Evolutionary conservation across 1,284 basidiomycete species (phyloP).

Genomic region (Papiliotrema flavescens): DNA sequence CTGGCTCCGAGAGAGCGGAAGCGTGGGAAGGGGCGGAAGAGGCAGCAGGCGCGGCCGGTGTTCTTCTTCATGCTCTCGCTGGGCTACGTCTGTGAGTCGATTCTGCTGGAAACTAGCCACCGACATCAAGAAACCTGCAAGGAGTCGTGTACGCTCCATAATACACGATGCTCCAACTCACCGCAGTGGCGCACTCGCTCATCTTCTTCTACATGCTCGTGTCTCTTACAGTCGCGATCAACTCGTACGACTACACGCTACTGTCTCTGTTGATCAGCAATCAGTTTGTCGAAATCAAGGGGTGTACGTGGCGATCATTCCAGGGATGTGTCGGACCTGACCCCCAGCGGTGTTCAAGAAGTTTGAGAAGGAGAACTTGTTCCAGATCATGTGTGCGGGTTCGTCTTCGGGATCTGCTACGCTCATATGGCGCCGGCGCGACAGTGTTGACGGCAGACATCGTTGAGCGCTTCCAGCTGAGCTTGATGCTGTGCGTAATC

Average conservation of each 20-base stretch:
- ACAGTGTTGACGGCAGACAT: conserved; percentile 64
- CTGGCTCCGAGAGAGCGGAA: conserved; percentile 54
- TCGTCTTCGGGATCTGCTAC: conserved; percentile 13
- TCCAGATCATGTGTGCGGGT: conserved; percentile 97
- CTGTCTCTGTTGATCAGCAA: conserved; percentile 93
- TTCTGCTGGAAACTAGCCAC: too few species aligned
- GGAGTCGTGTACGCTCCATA: too few species aligned
- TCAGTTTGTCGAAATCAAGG: conserved; percentile 99
- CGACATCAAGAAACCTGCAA: too few species aligned
- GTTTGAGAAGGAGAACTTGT: conserved; percentile 99
- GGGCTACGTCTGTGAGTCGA: conserved; percentile 72
- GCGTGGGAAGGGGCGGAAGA: conserved; percentile 39
- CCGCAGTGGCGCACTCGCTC: conserved; percentile 77
- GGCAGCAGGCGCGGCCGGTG: conserved; percentile 60
- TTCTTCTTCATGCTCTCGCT: conserved; percentile 81
- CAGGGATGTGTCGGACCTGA: conserved; percentile 2
- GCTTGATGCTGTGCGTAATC: conserved; percentile 86
- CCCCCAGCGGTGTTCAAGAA: conserved; percentile 83
- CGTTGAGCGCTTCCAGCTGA: conserved; percentile 92
- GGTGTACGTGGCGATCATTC: conserved; percentile 55
- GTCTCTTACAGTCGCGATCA: conserved; percentile 94
- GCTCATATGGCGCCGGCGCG: background rate
- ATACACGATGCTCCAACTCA: conserved; percentile 1
- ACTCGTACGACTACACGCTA: conserved; percentile 95
- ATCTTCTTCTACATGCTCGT: conserved; percentile 97